Percentiles rank a stretch among this genome's conserved stretches.
Evolutionary conservation across 2,329 filamentous ascomycete genomes (phyloP).

Genomic region (Fusarium acutatum): DNA sequence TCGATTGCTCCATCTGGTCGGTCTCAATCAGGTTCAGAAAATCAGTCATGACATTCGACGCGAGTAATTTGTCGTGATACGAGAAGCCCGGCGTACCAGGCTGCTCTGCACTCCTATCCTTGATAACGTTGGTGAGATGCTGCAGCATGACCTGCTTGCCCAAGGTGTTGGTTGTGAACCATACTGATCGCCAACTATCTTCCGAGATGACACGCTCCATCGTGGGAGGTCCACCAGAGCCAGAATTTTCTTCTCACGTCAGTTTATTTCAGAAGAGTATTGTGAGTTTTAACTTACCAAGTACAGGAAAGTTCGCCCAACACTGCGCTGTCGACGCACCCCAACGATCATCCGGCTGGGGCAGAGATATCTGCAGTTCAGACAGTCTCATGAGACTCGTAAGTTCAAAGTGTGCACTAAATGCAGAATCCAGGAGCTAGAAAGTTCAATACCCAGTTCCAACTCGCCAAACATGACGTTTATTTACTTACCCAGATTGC

Average conservation of each 20-base stretch:
- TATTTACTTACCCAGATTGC: neutral
- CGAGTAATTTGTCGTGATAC: neutral
- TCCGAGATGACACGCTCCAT: neutral
- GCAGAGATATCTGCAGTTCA: slow-evolving; percentile 1
- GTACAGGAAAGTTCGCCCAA: neutral
- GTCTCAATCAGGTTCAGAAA: neutral
- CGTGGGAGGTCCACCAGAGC: neutral
- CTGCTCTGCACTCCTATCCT: neutral
- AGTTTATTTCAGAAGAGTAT: neutral
- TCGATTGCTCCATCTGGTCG: neutral
- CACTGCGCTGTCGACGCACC: neutral
- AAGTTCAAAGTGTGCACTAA: neutral
- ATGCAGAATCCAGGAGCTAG: neutral
- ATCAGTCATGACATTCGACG: neutral
- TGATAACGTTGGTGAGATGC: neutral
- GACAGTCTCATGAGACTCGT: neutral
- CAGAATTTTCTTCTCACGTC: neutral
- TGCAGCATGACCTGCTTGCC: slow-evolving; percentile 2
- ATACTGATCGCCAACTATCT: neutral
- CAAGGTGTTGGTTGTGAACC: slow-evolving; percentile 2
- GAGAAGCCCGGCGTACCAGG: neutral
- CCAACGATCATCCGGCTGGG: slow-evolving; percentile 3
- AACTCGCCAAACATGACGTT: neutral
- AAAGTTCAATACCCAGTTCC: neutral
- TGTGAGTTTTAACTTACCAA: neutral